phyloP scores from a whole-genome alignment of 768 basidiomycete genomes.

The Sistotremastrum suecicum region DNA sequence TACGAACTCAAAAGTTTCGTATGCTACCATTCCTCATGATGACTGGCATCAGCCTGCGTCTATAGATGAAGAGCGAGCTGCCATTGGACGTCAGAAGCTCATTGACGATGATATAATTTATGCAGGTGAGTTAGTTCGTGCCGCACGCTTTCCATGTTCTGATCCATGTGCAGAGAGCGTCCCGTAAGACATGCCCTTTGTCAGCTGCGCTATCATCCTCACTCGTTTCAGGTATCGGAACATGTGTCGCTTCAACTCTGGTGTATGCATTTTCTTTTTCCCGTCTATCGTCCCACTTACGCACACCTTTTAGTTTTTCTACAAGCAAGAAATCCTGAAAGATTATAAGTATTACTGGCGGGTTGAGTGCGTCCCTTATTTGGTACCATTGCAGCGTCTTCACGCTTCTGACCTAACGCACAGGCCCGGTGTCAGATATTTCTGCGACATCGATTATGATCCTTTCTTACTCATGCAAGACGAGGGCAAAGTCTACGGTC shows the following conservation, averaged over 20 bases:
- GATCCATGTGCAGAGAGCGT: neutral
- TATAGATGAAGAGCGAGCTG: constrained; percentile 59
- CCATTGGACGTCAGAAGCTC: constrained; percentile 37
- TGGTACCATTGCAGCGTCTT: neutral
- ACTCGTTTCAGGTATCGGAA: constrained; percentile 33
- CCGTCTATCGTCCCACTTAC: constrained; percentile 15
- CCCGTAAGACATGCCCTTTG: neutral
- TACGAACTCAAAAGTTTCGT: constrained; percentile 40
- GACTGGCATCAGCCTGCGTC: constrained; percentile 69
- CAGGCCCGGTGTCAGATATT: constrained; percentile 42
- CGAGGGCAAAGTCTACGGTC: constrained; percentile 39
- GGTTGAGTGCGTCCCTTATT: constrained; percentile 22
- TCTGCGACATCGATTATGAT: constrained; percentile 41
- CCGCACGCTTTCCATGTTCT: neutral
- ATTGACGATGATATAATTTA: constrained; percentile 43
- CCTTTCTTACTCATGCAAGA: constrained; percentile 48
- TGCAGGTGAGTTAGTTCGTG: constrained; percentile 22
- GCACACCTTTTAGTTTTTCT: constrained; percentile 32
- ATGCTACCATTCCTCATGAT: constrained; percentile 51
- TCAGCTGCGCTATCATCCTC: too few species aligned
- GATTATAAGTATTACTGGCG: constrained; percentile 35
- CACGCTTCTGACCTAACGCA: neutral
- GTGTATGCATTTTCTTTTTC: constrained; percentile 26
- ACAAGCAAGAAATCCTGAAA: constrained; percentile 27
- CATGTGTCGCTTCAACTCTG: constrained; percentile 60